These are phyloP conservation scores for Uronychia setigera DNA, from an alignment of 73 alveolate species.

Conservation along the genomic window DNA sequence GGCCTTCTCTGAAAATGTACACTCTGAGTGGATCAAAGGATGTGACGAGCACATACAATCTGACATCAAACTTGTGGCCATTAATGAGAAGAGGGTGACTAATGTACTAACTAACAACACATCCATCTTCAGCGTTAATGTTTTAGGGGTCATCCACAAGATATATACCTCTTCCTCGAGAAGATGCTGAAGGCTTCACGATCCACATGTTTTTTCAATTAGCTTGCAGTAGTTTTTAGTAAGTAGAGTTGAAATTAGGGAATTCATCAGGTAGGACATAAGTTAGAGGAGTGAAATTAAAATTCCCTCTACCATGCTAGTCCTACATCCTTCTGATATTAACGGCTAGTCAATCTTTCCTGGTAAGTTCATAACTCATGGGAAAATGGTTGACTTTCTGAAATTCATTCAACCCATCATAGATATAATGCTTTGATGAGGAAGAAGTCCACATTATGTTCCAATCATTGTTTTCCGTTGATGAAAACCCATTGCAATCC, in stretches of 20 bases:
- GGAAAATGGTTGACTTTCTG: conserved; percentile 86
- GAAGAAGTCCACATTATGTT: conserved; percentile 55
- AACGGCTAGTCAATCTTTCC: conserved; percentile 70
- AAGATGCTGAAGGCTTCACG: conserved; percentile 81
- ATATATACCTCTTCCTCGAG: conserved; percentile 92
- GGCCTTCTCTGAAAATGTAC: conserved; percentile 89
- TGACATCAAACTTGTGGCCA: conserved; percentile 89
- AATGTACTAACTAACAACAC: conserved; percentile 76
- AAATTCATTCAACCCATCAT: conserved; percentile 54
- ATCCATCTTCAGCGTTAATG: conserved; percentile 31
- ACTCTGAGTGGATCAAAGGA: conserved; percentile 82
- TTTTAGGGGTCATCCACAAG: conserved; percentile 61
- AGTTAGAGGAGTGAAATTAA: conserved; percentile 76
- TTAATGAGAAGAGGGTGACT: conserved; percentile 81
- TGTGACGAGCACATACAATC: conserved; percentile 88
- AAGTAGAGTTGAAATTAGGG: conserved; percentile 55
- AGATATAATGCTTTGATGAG: conserved; percentile 48
- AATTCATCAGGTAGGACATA: conserved; percentile 73
- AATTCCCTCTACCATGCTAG: conserved; percentile 44
- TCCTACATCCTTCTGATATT: conserved; percentile 58
- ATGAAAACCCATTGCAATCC: conserved; percentile 35
- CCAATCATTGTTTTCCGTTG: conserved; percentile 55
- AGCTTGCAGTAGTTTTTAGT: neutral
- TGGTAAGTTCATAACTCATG: conserved; percentile 67
- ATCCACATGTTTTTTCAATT: conserved; percentile 69